Conservation (phyloP, 1,284 basidiomycete genomes). For the Cyathus olla region DNA sequence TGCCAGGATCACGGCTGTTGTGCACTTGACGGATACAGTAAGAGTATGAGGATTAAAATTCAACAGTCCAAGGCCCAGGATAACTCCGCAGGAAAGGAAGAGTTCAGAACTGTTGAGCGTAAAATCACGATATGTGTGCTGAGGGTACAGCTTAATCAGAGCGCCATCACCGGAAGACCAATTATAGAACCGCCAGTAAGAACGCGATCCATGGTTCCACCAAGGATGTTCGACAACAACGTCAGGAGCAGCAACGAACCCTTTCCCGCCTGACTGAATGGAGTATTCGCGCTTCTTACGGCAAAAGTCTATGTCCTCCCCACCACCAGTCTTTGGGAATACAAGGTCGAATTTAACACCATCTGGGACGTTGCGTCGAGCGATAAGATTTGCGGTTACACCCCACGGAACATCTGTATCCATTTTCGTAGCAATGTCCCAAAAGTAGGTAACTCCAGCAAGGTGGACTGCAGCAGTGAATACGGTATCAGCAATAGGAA, state of each 20-base stretch:
- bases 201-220: slow-evolving; percentile 62
- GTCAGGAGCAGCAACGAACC: slow-evolving; percentile 60
- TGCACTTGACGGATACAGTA: slow-evolving; percentile 30
- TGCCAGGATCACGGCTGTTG: slow-evolving; percentile 44
- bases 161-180: slow-evolving; percentile 70
- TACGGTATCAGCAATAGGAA: slow-evolving; percentile 58
- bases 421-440: slow-evolving; percentile 68
- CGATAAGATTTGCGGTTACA: slow-evolving; percentile 69
- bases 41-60: not conserved
- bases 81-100: slow-evolving; percentile 36
- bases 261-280: slow-evolving; percentile 44
- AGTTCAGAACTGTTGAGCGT: slow-evolving; percentile 64
- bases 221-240: slow-evolving; percentile 66
- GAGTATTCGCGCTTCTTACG: slow-evolving; percentile 57
- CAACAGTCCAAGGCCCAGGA: slow-evolving; percentile 1
- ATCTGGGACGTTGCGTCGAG: slow-evolving; percentile 57
- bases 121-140: slow-evolving; percentile 55
- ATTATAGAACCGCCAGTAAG: slow-evolving; percentile 66
- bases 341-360: slow-evolving; percentile 54
- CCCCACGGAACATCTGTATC: slow-evolving; percentile 67
- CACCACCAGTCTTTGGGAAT: slow-evolving; percentile 74
- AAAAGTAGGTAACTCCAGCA: slow-evolving; percentile 69
- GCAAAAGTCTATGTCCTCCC: slow-evolving; percentile 73
- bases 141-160: slow-evolving; percentile 59
- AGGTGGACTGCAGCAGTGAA: slow-evolving; percentile 68